Percentiles rank a stretch among this genome's conserved stretches.
Conservation (phyloP, 2,329 filamentous ascomycete genomes). For the Fusarium citri region DNA sequence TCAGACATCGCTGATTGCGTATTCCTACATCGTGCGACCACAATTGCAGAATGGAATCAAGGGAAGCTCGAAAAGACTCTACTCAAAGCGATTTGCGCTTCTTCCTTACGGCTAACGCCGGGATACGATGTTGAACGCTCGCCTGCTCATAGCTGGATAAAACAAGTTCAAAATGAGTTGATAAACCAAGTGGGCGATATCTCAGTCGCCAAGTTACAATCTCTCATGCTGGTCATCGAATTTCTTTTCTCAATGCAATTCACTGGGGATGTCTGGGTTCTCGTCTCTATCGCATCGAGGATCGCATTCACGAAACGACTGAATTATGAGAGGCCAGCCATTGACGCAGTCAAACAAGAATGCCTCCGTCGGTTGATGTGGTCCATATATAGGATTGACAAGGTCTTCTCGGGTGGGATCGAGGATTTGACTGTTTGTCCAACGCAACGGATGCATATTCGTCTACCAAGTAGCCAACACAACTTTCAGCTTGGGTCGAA, state of each 20-base stretch:
- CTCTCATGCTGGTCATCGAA: constrained; percentile 34
- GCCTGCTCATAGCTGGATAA: constrained; percentile 32
- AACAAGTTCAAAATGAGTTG: constrained; percentile 30
- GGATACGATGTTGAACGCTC: neutral
- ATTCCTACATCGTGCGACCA: constrained; percentile 40
- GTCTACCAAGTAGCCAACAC: constrained; percentile 42
- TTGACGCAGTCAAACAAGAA: constrained; percentile 40
- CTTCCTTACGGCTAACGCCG: neutral
- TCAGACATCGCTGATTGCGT: constrained; percentile 29
- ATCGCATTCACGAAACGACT: constrained; percentile 44
- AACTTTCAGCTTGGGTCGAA: constrained; percentile 43
- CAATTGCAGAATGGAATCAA: constrained; percentile 43
- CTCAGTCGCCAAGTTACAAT: constrained; percentile 33
- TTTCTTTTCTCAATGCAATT: constrained; percentile 29
- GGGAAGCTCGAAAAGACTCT: constrained; percentile 34
- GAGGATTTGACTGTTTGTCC: constrained; percentile 48
- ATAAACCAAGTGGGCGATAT: constrained; percentile 16
- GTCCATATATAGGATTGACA: constrained; percentile 44
- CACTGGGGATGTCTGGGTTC: constrained; percentile 37
- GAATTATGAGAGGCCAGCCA: constrained; percentile 40
- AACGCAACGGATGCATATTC: constrained; percentile 38
- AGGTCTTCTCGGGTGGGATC: constrained; percentile 44
- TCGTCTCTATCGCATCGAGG: constrained; percentile 41
- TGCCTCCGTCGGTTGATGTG: constrained; percentile 44
- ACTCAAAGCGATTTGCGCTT: constrained; percentile 39